Conservation (phyloP, 2,329 filamentous ascomycete genomes). For the Aspergillus transmontanensis region DNA sequence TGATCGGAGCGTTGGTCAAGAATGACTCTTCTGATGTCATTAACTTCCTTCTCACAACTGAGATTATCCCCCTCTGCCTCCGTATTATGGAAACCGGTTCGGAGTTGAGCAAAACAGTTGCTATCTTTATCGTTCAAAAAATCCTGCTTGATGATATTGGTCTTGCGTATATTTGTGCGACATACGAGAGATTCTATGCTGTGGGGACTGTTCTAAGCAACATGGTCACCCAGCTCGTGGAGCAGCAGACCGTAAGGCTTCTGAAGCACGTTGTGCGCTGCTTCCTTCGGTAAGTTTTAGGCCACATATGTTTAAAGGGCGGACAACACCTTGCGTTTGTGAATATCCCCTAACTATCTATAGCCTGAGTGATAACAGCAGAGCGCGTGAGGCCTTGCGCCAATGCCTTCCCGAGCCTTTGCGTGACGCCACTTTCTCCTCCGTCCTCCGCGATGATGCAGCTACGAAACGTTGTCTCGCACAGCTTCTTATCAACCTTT, state of each 20-base stretch:
- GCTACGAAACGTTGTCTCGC: constrained; percentile 96
- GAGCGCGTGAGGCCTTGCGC: constrained; percentile 88
- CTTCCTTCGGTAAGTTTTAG: constrained; percentile 75
- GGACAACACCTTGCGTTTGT: constrained; percentile 2
- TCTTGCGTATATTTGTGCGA: constrained; percentile 96
- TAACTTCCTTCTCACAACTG: constrained; percentile 96
- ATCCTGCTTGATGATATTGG: constrained; percentile 96
- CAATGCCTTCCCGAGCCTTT: constrained; percentile 98
- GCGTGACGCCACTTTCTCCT: constrained; percentile 96
- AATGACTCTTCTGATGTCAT: constrained; percentile 98
- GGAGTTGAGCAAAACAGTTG: constrained; percentile 97
- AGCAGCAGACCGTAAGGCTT: constrained; percentile 92
- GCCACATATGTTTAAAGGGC: not conserved
- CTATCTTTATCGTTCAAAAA: constrained; percentile 99
- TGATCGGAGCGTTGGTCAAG: constrained; percentile 96
- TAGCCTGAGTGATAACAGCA: constrained; percentile 92
- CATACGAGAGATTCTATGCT: constrained; percentile 97
- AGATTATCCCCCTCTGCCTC: constrained; percentile 96
- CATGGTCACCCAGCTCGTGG: constrained; percentile 96
- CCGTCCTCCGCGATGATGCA: constrained; percentile 92
- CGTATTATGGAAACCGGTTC: constrained; percentile 99
- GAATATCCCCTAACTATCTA: constrained; percentile 4
- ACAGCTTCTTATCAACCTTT: constrained; percentile 95
- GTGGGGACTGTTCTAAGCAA: constrained; percentile 97
- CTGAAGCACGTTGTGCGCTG: constrained; percentile 97